Conservation (phyloP, 768 basidiomycete species). For the Podaxis sp. region DNA sequence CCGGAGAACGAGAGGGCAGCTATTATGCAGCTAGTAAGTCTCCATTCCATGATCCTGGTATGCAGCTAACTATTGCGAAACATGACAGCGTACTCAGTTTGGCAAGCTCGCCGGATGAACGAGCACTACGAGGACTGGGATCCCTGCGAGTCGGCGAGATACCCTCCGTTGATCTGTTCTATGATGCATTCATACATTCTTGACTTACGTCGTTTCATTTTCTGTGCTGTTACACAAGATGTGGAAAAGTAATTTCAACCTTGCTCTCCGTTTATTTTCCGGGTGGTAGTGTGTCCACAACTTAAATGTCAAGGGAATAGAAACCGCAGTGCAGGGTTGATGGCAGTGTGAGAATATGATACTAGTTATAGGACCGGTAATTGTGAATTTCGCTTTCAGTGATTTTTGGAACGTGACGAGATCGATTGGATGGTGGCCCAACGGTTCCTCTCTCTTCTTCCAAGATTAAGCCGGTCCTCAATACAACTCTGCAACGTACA, state of each 20-base stretch:
- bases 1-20: conserved; percentile 75
- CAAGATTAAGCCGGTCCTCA: conserved; percentile 27
- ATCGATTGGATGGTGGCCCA: conserved; percentile 10
- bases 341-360: conserved; percentile 4
- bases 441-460: conserved; percentile 20
- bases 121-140: neutral
- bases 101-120: neutral
- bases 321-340: neutral
- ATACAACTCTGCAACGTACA: conserved; percentile 28
- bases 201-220: neutral
- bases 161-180: neutral
- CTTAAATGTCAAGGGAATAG: neutral
- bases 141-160: neutral
- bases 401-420: conserved; percentile 3
- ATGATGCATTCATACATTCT: neutral
- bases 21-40: conserved; percentile 72
- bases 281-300: neutral
- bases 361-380: neutral
- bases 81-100: conserved; percentile 7
- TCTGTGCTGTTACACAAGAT: neutral
- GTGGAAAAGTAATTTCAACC: neutral
- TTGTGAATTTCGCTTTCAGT: neutral
- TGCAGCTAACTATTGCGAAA: neutral
- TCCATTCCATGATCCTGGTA: neutral
- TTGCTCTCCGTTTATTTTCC: neutral